These are phyloP conservation scores for Trypanosoma vivax DNA, from an alignment of 208 protist genomes.

Conservation along the genomic window DNA sequence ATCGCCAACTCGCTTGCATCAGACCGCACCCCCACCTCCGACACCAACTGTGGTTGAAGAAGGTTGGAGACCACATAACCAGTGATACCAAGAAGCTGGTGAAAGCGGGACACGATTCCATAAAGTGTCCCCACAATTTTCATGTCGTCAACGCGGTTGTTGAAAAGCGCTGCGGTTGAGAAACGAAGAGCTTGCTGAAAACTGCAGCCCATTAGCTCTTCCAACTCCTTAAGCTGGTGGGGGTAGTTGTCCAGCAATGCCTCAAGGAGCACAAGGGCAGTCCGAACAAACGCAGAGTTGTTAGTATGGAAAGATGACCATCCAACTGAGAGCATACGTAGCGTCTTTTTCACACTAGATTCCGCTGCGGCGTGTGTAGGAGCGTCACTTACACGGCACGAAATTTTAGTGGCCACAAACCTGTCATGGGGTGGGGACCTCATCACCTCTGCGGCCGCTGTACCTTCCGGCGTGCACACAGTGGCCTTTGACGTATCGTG, in stretches of 20 bases:
- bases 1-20: conserved; percentile 9
- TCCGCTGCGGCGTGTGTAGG: background rate
- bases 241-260: conserved; percentile 20
- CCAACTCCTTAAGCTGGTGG: conserved; percentile 17
- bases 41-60: conserved; percentile 8
- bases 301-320: conserved; percentile 8
- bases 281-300: conserved; percentile 10
- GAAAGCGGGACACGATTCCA: conserved; percentile 8
- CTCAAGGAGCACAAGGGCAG: conserved; percentile 20
- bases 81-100: conserved; percentile 12
- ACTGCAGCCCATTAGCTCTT: conserved; percentile 10
- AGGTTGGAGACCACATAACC: conserved; percentile 8
- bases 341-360: conserved; percentile 10
- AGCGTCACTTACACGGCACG: background rate
- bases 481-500: too few species aligned
- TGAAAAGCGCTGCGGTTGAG: conserved; percentile 1
- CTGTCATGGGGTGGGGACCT: too few species aligned
- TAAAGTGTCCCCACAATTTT: conserved; percentile 13
- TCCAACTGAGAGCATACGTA: conserved; percentile 6
- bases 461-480: too few species aligned
- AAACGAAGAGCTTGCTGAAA: conserved; percentile 8
- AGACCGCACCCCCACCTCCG: background rate
- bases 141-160: background rate
- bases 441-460: too few species aligned
- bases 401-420: too few species aligned